These are phyloP conservation scores for Ogataea trehalophila DNA, from an alignment of 805 yeast genomes.

Conservation along the genomic window DNA sequence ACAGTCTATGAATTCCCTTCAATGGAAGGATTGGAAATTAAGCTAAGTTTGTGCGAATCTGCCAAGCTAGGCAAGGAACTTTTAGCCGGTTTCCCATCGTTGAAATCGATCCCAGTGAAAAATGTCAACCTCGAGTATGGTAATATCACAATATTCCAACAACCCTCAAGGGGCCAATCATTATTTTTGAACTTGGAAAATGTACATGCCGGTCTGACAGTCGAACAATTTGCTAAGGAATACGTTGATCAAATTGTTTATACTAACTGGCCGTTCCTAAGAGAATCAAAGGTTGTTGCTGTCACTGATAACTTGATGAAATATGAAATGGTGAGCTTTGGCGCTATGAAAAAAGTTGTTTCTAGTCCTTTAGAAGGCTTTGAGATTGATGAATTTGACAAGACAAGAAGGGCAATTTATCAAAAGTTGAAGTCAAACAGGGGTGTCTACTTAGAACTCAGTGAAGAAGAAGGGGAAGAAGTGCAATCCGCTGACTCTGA, in stretches of 20 bases:
- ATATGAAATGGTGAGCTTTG: conserved; percentile 38
- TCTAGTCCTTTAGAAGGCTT: conserved; percentile 40
- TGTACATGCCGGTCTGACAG: conserved; percentile 47
- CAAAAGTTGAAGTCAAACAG: conserved; percentile 43
- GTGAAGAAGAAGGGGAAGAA: conserved; percentile 5
- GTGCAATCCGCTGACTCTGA: conserved; percentile 1
- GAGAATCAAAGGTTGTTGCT: conserved; percentile 68
- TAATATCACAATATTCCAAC: conserved; percentile 75
- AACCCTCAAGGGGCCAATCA: conserved; percentile 79
- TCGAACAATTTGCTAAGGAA: conserved; percentile 62
- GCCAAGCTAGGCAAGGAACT: conserved; percentile 67
- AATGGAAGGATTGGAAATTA: conserved; percentile 34
- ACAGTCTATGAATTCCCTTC: conserved; percentile 48
- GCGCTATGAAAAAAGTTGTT: conserved; percentile 23
- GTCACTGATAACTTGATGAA: conserved; percentile 51
- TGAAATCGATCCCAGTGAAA: conserved; percentile 62
- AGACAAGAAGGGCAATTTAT: conserved; percentile 35
- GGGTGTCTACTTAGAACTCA: conserved; percentile 39
- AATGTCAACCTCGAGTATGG: conserved; percentile 46
- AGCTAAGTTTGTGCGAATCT: conserved; percentile 58
- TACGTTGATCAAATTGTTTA: conserved; percentile 60
- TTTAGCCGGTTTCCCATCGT: conserved; percentile 87
- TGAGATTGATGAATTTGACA: conserved; percentile 43
- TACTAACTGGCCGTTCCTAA: conserved; percentile 86
- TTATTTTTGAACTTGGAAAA: conserved; percentile 62